Evolutionary conservation across 2,329 filamentous ascomycete genomes (phyloP).

Genomic region (Alternaria alternata): DNA sequence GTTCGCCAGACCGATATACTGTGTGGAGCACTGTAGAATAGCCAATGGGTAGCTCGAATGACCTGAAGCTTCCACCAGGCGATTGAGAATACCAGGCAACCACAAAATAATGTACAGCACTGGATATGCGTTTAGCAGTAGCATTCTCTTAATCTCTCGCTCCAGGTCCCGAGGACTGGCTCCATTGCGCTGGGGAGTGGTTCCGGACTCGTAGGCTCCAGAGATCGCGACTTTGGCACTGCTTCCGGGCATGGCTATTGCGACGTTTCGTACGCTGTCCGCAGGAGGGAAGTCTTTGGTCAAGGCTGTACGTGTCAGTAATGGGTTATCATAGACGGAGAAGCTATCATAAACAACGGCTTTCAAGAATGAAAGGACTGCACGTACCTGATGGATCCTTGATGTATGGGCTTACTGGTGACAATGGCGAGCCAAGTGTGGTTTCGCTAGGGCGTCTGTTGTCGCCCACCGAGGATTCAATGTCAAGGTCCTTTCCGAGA

Average conservation of each 20-base stretch:
- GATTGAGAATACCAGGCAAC: constrained; percentile 43
- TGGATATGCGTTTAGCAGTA: constrained; percentile 47
- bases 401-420: not conserved
- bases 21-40: constrained; percentile 28
- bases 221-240: not conserved
- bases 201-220: not conserved
- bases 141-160: constrained; percentile 37
- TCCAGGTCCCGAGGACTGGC: constrained; percentile 12
- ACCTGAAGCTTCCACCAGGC: constrained; percentile 29
- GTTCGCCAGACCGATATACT: constrained; percentile 33
- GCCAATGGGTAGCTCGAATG: constrained; percentile 10
- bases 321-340: not conserved
- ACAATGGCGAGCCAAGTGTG: not conserved
- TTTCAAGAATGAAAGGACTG: not conserved
- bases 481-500: not conserved
- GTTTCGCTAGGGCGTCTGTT: not conserved
- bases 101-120: constrained; percentile 46
- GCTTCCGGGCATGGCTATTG: not conserved
- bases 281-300: not conserved
- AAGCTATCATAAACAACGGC: not conserved
- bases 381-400: constrained; percentile 1
- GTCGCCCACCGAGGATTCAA: not conserved
- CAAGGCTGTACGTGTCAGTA: not conserved
- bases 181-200: not conserved
- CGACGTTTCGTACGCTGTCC: not conserved